Conservation (phyloP, 441 rosid species). For the Biscutella laevigata region DNA sequence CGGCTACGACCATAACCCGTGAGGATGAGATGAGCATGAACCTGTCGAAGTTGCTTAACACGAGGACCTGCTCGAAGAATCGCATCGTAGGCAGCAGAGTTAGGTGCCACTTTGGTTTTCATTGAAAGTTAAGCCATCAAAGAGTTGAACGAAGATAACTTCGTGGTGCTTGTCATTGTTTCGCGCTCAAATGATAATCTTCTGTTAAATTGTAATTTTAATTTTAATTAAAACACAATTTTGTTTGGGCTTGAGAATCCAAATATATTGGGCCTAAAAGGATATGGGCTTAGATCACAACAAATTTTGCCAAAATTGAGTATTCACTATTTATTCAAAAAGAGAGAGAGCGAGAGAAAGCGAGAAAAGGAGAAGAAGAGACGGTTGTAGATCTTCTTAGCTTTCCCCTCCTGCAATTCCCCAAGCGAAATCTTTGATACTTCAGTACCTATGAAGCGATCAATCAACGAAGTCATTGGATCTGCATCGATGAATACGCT, state of each 20-base stretch:
- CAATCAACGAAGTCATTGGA: slow-evolving; percentile 29
- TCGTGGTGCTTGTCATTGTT: no score
- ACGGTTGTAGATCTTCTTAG: slow-evolving; percentile 2
- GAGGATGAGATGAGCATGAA: slow-evolving; percentile 44
- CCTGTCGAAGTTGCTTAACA: slow-evolving; percentile 53
- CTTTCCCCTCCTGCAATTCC: slow-evolving; percentile 47
- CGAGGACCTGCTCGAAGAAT: slow-evolving; percentile 64
- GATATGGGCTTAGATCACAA: no score
- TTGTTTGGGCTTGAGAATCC: no score
- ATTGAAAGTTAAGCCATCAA: no score
- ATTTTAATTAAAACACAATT: no score
- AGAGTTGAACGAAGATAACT: no score
- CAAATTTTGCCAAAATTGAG: no score
- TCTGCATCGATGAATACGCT: slow-evolving; percentile 16
- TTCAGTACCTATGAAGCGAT: slow-evolving; percentile 35
- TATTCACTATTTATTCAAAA: no score
- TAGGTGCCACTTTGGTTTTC: slow-evolving; percentile 10
- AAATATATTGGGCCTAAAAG: no score
- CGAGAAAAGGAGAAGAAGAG: not conserved
- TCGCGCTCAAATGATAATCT: no score
- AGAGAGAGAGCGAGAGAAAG: not conserved
- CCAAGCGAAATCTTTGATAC: slow-evolving; percentile 32
- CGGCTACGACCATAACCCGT: slow-evolving; percentile 45
- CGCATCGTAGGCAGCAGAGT: slow-evolving; percentile 43
- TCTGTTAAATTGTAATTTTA: no score